Evolutionary conservation across 768 basidiomycete species (phyloP).

Genomic region (Filobasidium floriforme): DNA sequence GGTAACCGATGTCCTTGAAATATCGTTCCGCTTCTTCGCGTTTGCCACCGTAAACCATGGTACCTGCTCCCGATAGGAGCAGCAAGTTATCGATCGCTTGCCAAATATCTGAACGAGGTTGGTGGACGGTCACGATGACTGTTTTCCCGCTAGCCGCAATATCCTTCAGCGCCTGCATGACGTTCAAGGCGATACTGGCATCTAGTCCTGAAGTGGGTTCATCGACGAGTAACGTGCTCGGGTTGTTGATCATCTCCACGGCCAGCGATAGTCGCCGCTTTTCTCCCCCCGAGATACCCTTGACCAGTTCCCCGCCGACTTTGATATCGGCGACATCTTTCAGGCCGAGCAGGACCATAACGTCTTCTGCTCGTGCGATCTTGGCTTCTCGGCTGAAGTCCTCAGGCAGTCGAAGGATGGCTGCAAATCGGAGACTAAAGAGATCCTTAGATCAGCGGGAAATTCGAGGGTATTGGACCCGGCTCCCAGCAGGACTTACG

Average conservation of each 20-base stretch:
- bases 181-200: slow-evolving; percentile 49
- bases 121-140: slow-evolving; percentile 47
- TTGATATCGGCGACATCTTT: slow-evolving; percentile 50
- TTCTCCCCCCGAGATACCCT: slow-evolving; percentile 53
- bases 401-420: slow-evolving; percentile 46
- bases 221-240: slow-evolving; percentile 47
- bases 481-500: slow-evolving; percentile 16
- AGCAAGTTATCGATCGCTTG: slow-evolving; percentile 43
- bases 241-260: slow-evolving; percentile 48
- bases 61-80: slow-evolving; percentile 43
- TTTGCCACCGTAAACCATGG: slow-evolving; percentile 38
- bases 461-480: slow-evolving; percentile 36
- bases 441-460: slow-evolving; percentile 8
- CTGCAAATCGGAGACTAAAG: slow-evolving; percentile 44
- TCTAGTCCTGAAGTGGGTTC: slow-evolving; percentile 47
- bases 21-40: slow-evolving; percentile 40
- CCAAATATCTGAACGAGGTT: slow-evolving; percentile 47
- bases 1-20: slow-evolving; percentile 44
- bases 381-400: slow-evolving; percentile 43
- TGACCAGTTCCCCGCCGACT: slow-evolving; percentile 48
- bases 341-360: slow-evolving; percentile 49
- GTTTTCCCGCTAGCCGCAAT: slow-evolving; percentile 49
- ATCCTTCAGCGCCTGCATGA: slow-evolving; percentile 49
- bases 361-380: slow-evolving; percentile 50
- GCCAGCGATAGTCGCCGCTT: slow-evolving; percentile 51